Percentiles rank a stretch among this genome's conserved stretches.
These are phyloP conservation scores for Colletotrichum limetticola DNA, from an alignment of 2,329 filamentous ascomycete genomes.

Conservation along the genomic window DNA sequence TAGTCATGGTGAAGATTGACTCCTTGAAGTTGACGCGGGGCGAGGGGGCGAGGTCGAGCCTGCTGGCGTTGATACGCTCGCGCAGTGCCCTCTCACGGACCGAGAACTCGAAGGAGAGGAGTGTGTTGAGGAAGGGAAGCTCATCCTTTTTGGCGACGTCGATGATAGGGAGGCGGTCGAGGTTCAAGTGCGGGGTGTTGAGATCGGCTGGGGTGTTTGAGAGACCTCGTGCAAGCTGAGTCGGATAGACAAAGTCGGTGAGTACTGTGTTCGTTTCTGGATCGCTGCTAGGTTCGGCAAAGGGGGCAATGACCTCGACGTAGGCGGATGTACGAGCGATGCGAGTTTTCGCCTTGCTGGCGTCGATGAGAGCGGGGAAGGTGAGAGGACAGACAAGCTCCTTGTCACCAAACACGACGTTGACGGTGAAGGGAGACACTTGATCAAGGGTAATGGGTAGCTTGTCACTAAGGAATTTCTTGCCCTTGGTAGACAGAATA, in stretches of 20 bases:
- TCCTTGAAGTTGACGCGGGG: conserved; percentile 59
- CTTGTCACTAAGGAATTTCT: conserved; percentile 50
- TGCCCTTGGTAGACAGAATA: conserved; percentile 48
- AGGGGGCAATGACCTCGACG: conserved; percentile 54
- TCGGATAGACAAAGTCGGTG: conserved; percentile 51
- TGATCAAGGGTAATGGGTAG: conserved; percentile 50
- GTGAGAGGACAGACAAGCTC: conserved; percentile 45
- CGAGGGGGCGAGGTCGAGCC: conserved; percentile 41
- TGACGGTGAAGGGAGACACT: conserved; percentile 51
- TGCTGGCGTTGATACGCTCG: conserved; percentile 37
- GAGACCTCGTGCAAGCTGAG: conserved; percentile 38
- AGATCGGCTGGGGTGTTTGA: conserved; percentile 47
- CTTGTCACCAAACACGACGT: conserved; percentile 50
- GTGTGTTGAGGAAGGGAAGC: conserved; percentile 51
- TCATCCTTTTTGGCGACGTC: conserved; percentile 47
- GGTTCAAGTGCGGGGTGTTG: conserved; percentile 54
- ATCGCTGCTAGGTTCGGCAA: conserved; percentile 41
- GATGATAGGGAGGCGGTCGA: conserved; percentile 57
- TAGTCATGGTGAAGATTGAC: conserved; percentile 58
- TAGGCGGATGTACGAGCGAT: conserved; percentile 57
- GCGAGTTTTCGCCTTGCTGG: conserved; percentile 48
- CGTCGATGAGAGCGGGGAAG: conserved; percentile 53
- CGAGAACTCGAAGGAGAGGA: conserved; percentile 54
- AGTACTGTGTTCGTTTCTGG: conserved; percentile 28
- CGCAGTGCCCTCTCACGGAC: conserved; percentile 51